Evolutionary conservation across 345 rosid genomes (phyloP), one percentile per base, ranked within the genome.

Genomic region (Fremontodendron californicum): DNA sequence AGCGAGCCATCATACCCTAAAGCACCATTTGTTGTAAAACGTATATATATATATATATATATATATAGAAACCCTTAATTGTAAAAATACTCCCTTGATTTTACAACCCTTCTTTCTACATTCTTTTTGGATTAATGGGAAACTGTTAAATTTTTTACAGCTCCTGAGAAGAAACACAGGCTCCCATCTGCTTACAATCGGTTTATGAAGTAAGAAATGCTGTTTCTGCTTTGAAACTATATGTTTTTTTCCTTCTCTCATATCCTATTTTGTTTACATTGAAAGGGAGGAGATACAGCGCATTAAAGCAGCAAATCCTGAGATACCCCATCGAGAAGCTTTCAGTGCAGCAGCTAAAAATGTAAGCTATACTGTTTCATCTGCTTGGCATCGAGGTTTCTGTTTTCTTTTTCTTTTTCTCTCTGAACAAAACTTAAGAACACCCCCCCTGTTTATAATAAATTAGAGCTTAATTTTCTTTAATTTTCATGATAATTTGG

Each of bases 141-240:
- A 5, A 40, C 43, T 52, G 13, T 46, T 21, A 4, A 8, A 15
- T 64, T 16, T 74, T 58, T 51, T 75, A 80, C 85, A 96, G 99
- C 98, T 63, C 99, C 98, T 13, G 97, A 94, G 91, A 96, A 94
- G 95, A 96, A 96, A 80, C 99, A 96, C 87, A 87, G 97, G 76
- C 99, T 96, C 75, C 99, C 99, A 75, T 96, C 99, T 51, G 97
- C 99, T 72, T 96, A 96, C 85, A 96, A 96, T 75, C 89, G 99
- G 52, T 96, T 96, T 86, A 96, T 94, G 98, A 94, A 89, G 99
- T 96, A 89, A 82, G 88, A 19, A 10, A 23, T 52, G 16, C 4
- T 66, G 1, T 40, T 40, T 74, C 33, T 73, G 23, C 33, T 37
- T 31, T 71, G 43, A 51, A 29, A 57, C 33, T 12, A 2, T 15